Conservation (phyloP, 768 basidiomycete genomes). For the Galerina sulciceps region DNA sequence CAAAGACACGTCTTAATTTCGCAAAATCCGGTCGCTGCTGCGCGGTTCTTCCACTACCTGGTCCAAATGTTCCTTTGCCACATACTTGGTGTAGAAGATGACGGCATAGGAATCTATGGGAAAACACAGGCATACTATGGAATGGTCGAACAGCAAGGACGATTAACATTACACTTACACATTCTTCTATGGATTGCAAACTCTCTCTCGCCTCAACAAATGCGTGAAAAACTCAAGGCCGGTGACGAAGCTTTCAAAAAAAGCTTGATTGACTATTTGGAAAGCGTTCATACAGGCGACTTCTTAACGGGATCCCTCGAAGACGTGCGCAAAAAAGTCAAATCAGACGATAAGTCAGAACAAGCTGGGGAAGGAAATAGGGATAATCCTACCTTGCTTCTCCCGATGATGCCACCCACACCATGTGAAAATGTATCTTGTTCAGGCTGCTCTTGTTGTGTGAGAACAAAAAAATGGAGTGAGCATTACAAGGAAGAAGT, state of each 20-base stretch:
- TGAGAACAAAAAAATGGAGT: conserved; percentile 18
- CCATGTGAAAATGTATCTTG: background rate
- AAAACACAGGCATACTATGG: conserved; percentile 36
- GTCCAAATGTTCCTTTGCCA: conserved; percentile 33
- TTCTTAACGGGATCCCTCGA: conserved; percentile 28
- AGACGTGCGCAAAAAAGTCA: conserved; percentile 22
- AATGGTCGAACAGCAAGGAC: conserved; percentile 43
- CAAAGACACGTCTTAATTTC: conserved; percentile 2
- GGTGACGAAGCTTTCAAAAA: conserved; percentile 28
- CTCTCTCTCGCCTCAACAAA: conserved; percentile 30
- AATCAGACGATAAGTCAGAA: conserved; percentile 31
- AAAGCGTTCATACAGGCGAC: conserved; percentile 33
- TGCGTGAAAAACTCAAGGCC: conserved; percentile 27
- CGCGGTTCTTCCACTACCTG: conserved; percentile 35
- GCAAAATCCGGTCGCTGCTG: conserved; percentile 20
- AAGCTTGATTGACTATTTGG: conserved; percentile 33
- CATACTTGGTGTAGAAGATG: conserved; percentile 23
- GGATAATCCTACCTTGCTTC: background rate
- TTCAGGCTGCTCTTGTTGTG: conserved; percentile 19
- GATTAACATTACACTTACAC: conserved; percentile 39
- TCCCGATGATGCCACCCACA: background rate
- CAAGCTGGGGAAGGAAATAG: too few relatives aligned
- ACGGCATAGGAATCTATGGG: conserved; percentile 31
- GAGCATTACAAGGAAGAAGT: conserved; percentile 18
- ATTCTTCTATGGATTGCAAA: conserved; percentile 36